Conservation (phyloP, 352 stramenopile genomes). For the Phytophthora pistaciae region DNA sequence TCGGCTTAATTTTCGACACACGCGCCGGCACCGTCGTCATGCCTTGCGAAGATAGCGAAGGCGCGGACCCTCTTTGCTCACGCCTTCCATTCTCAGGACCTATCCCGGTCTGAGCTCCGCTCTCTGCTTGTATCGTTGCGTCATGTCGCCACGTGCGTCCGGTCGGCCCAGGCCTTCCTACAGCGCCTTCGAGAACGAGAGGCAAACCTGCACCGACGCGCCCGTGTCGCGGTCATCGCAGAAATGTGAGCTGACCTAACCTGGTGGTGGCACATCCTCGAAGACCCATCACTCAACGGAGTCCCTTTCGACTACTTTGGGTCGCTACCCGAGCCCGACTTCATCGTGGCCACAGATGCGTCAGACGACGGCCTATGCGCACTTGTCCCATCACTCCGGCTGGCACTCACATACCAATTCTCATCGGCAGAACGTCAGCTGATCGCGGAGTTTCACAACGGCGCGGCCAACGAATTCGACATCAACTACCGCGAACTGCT, state of each 20-base stretch:
- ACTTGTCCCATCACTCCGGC: no score
- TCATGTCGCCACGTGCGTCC: neutral
- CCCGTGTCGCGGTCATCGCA: no score
- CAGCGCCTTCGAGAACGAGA: neutral
- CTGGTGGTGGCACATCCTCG: constrained; percentile 4
- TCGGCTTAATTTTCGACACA: no score
- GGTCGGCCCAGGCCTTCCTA: neutral
- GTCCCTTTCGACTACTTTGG: neutral
- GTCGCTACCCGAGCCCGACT: no score
- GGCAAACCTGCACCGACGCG: neutral
- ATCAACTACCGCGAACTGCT: neutral
- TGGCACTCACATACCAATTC: neutral
- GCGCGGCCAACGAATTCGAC: neutral
- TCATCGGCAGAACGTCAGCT: no score
- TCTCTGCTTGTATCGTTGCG: neutral
- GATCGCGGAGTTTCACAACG: neutral
- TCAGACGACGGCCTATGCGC: no score
- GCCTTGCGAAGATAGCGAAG: no score
- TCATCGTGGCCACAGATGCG: no score
- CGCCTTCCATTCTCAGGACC: neutral
- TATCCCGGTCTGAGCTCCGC: neutral
- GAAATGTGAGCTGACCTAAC: constrained; percentile 2
- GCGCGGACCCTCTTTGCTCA: neutral
- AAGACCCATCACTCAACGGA: neutral
- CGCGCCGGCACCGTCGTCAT: no score